Evolutionary conservation across 176 grass and related monocot genomes (phyloP), one percentile per base, ranked within the genome.

Genomic region (Thalia dealbata): DNA sequence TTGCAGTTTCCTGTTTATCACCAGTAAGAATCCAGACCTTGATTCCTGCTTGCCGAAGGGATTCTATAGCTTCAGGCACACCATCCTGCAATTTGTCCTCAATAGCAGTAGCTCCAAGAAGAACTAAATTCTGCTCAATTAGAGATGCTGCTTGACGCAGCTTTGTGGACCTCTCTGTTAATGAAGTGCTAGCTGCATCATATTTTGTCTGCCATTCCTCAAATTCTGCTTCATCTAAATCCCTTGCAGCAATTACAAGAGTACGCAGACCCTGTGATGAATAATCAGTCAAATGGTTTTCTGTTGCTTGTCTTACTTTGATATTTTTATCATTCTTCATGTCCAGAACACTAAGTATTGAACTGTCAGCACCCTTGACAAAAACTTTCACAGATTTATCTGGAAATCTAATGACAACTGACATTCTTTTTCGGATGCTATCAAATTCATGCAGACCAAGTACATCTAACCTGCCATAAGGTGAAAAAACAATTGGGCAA

Each of bases 31-130:
- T 87, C 95, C 95, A 99, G 50, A 99, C 90, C 73, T 99, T 99
- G 51, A 99, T 93, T 80, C 95, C 95, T 76, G 95, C 95, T 70
- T 99, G 90, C 61, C 95, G 71, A 60, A 99, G 84, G 58, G 90
- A 88, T 72, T 99, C 95, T 73, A 99, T 99, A 28, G 90, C 85
- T 76, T 99, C 95, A 81, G 95, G 95, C 56, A 99, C 95, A 74
- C 95, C 95, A 84, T 99, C 90, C 79, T 99, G 95, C 83, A 99
- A 83, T 80, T 99, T 99, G 83, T 99, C 95, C 80, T 99, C 95
- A 52, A 93, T 85, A 69, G 78, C 95, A 71, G 90, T 99, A 75
- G 87, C 95, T 63, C 95, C 95, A 70, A 99, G 95, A 79, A 93
- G 87, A 46, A 78, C 86, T 81, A 99, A 55, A 80, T 99, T 80